These are phyloP conservation scores for Nepenthes gracilis DNA, from an alignment of 148 eudicot species.

Conservation along the genomic window DNA sequence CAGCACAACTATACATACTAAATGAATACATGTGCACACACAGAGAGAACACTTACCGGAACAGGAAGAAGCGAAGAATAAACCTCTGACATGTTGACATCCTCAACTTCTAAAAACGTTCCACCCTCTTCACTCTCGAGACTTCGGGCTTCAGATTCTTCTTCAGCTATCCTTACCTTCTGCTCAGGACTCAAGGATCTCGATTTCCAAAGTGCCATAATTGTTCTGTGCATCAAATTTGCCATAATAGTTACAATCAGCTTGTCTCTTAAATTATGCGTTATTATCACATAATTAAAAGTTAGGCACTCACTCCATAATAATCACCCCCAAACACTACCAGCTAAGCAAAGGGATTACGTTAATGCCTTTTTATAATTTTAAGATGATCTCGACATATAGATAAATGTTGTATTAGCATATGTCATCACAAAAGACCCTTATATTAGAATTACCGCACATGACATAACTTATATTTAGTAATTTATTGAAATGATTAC, in stretches of 20 bases:
- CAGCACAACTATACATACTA: no score
- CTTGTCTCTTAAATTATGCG: background rate
- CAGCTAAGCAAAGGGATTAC: no score
- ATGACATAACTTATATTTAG: no score
- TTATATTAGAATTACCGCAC: no score
- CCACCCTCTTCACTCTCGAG: conserved; percentile 77
- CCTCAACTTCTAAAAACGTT: conserved; percentile 57
- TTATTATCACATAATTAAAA: background rate
- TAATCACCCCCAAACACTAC: no score
- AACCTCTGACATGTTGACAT: conserved; percentile 64
- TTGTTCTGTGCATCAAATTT: conserved; percentile 45
- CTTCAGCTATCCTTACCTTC: conserved; percentile 77
- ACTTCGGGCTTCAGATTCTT: conserved; percentile 55
- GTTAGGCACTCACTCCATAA: no score
- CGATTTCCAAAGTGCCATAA: conserved; percentile 90
- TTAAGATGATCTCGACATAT: no score
- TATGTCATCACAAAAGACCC: no score
- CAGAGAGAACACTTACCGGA: conserved; percentile 49
- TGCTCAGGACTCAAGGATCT: conserved; percentile 88
- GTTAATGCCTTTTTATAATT: background rate
- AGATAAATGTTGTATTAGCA: no score
- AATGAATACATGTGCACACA: no score
- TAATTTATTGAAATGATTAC: no score
- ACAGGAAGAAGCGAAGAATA: conserved; percentile 56
- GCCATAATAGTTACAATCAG: conserved; percentile 5